Percentiles rank a stretch among this genome's conserved stretches.
phyloP scores from a whole-genome alignment of 495 filamentous ascomycete genomes.

The Aspergillus coremiiformis region DNA sequence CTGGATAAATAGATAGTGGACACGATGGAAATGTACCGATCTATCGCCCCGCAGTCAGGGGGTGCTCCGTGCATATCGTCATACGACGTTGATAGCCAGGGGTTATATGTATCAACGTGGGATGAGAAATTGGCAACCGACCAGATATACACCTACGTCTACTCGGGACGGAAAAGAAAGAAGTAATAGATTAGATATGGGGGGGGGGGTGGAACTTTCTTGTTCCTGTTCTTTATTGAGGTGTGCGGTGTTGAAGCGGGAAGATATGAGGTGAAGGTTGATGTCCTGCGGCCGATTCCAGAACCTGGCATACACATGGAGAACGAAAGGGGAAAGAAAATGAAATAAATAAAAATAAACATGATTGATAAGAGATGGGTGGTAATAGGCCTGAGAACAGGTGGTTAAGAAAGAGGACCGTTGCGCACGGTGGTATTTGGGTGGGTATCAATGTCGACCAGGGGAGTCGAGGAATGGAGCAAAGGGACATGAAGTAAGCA shows the following conservation, averaged over 20 bases:
- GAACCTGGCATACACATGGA: constrained; percentile 3
- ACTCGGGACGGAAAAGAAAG: too few relatives aligned
- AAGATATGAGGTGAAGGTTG: neutral
- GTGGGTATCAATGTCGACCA: constrained; percentile 5
- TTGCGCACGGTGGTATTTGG: neutral
- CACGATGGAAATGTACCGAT: too few relatives aligned
- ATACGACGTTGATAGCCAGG: too few relatives aligned
- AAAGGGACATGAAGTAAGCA: constrained; percentile 1
- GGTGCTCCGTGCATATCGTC: too few relatives aligned
- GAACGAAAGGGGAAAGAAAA: neutral
- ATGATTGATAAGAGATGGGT: neutral
- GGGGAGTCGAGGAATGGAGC: neutral
- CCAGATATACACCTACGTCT: too few relatives aligned
- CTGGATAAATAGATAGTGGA: too few relatives aligned
- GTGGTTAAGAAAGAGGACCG: neutral
- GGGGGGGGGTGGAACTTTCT: neutral
- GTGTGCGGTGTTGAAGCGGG: neutral
- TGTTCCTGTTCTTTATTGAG: neutral
- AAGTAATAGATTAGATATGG: too few relatives aligned
- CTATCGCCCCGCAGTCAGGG: too few relatives aligned
- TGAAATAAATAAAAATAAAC: too few relatives aligned
- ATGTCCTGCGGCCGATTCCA: constrained; percentile 5
- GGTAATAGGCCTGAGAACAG: neutral
- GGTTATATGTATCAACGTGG: too few relatives aligned
- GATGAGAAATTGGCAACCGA: too few relatives aligned